phyloP scores from a whole-genome alignment of 257 asterid species.

The Primulina tabacum region DNA sequence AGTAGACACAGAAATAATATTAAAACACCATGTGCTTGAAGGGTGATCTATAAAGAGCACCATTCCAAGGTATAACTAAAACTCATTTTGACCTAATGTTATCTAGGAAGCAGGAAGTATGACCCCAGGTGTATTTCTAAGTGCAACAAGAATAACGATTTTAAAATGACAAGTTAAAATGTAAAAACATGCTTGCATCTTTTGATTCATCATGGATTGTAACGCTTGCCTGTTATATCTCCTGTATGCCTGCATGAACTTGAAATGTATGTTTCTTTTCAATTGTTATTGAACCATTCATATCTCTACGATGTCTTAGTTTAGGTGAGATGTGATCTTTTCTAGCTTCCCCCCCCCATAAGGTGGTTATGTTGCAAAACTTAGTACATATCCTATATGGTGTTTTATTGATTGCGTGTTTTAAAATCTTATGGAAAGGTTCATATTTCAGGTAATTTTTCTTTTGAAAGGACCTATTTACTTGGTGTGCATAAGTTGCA shows the following conservation, averaged over 20 bases:
- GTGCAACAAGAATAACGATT: neutral
- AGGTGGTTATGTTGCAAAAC: neutral
- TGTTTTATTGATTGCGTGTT: neutral
- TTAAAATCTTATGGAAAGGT: neutral
- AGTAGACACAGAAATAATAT: neutral
- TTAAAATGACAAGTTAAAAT: no score
- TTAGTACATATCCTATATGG: neutral
- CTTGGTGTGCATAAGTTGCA: constrained; percentile 97
- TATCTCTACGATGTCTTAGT: neutral
- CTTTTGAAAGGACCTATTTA: constrained; percentile 97
- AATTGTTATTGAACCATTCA: constrained; percentile 3
- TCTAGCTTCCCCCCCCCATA: neutral
- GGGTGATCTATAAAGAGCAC: neutral
- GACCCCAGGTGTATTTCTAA: neutral
- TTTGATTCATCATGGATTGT: constrained; percentile 1
- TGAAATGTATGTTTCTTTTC: neutral
- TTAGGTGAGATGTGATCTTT: neutral
- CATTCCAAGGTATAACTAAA: neutral
- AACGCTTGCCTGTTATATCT: neutral
- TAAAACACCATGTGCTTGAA: neutral
- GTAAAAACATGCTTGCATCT: neutral
- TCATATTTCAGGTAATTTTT: constrained; percentile 70
- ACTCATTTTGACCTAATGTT: neutral
- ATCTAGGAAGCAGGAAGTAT: neutral
- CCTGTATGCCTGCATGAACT: neutral